Percentiles rank a stretch among this genome's conserved stretches.
These are phyloP conservation scores for Pichia exigua DNA, from an alignment of 805 yeast species.

Conservation along the genomic window DNA sequence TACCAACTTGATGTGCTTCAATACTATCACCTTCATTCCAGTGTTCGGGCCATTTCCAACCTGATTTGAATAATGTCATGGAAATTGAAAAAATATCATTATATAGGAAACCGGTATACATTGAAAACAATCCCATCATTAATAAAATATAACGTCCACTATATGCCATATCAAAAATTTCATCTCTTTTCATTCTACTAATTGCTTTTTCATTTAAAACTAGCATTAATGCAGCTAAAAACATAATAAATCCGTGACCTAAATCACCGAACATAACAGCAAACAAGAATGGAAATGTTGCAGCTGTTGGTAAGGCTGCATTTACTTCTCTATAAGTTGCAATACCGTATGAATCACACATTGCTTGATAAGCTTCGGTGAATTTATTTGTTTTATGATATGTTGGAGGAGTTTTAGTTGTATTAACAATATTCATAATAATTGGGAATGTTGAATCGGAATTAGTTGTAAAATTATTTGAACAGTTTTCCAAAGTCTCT, in stretches of 20 bases:
- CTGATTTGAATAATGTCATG: conserved; percentile 78
- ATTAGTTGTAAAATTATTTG: conserved; percentile 18
- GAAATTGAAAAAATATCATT: conserved; percentile 91
- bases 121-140: conserved; percentile 90
- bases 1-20: conserved; percentile 57
- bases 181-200: conserved; percentile 68
- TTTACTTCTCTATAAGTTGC: conserved; percentile 92
- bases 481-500: conserved; percentile 35
- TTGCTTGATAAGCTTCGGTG: conserved; percentile 85
- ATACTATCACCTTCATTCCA: conserved; percentile 65
- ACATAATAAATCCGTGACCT: conserved; percentile 88
- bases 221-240: conserved; percentile 61
- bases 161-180: conserved; percentile 94
- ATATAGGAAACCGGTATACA: conserved; percentile 90
- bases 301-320: conserved; percentile 90
- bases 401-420: conserved; percentile 89
- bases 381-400: conserved; percentile 91
- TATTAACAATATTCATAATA: conserved; percentile 48
- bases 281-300: conserved; percentile 97
- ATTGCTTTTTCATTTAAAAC: conserved; percentile 70
- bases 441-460: conserved; percentile 23
- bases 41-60: conserved; percentile 88
- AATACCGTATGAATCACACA: conserved; percentile 92
- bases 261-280: conserved; percentile 99
- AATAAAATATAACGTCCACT: conserved; percentile 85